Percentiles rank a stretch among this genome's conserved stretches.
These are phyloP conservation scores for Malus sieversii DNA, from an alignment of 306 rosid genomes.

Conservation along the genomic window DNA sequence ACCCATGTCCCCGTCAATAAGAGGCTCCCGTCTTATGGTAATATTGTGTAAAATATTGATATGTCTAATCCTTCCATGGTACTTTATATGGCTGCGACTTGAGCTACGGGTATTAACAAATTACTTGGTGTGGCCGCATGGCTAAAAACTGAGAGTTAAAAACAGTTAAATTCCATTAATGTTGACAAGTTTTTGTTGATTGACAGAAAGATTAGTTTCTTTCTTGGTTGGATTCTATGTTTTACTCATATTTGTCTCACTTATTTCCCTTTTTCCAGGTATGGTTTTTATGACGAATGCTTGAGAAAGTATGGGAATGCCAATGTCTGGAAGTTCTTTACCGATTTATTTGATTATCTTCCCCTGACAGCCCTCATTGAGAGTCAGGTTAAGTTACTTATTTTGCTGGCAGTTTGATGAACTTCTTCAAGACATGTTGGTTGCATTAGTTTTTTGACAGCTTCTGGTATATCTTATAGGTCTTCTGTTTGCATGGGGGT, in stretches of 20 bases:
- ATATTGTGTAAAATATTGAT: background rate
- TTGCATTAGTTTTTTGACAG: constrained; percentile 6
- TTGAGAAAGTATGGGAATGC: constrained; percentile 97
- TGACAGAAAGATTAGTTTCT: background rate
- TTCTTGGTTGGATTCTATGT: background rate
- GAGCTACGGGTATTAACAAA: background rate
- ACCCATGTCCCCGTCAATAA: background rate
- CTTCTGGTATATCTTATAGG: constrained; percentile 38
- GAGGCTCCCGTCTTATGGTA: background rate
- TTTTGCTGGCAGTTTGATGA: background rate
- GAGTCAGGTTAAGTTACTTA: constrained; percentile 74
- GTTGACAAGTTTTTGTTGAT: background rate
- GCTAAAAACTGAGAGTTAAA: background rate
- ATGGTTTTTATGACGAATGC: constrained; percentile 98
- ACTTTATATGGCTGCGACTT: background rate
- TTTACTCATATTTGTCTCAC: constrained; percentile 6
- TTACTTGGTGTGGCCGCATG: background rate
- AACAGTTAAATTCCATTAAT: background rate
- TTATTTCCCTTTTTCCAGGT: constrained; percentile 49
- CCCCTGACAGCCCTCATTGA: constrained; percentile 97
- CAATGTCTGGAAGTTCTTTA: constrained; percentile 91
- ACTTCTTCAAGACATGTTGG: background rate
- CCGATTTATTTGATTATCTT: constrained; percentile 88
- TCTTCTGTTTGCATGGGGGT: constrained; percentile 97
- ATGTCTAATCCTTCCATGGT: background rate